Evolutionary conservation across 768 basidiomycete genomes (phyloP).

Genomic region (Lactarius evosmus): DNA sequence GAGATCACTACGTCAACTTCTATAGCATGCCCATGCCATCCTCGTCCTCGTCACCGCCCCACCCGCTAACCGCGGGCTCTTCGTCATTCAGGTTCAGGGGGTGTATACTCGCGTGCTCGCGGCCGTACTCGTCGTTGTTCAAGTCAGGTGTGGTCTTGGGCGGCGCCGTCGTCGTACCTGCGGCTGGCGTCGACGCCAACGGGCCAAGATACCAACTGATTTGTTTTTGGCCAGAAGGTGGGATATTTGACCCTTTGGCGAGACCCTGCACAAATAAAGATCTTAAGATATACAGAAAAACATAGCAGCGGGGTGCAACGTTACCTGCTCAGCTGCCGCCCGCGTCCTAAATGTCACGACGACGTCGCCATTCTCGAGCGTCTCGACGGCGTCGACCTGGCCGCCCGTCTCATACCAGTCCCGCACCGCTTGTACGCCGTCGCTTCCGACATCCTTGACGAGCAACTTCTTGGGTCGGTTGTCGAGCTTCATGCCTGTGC

Average conservation of each 20-base stretch:
- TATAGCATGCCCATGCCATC: constrained; percentile 72
- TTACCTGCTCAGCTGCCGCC: constrained; percentile 72
- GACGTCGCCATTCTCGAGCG: constrained; percentile 52
- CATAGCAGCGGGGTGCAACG: constrained; percentile 26
- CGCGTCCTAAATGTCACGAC: constrained; percentile 71
- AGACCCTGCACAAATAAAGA: constrained; percentile 51
- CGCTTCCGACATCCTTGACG: constrained; percentile 62
- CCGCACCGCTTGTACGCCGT: constrained; percentile 56
- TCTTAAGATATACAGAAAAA: constrained; percentile 1
- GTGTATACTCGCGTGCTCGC: not conserved
- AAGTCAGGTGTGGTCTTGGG: constrained; percentile 35
- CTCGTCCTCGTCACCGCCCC: constrained; percentile 64
- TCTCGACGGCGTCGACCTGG: constrained; percentile 64
- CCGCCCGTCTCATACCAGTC: constrained; percentile 85
- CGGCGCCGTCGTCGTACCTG: constrained; percentile 29
- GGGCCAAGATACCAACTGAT: constrained; percentile 60
- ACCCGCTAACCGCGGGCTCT: constrained; percentile 52
- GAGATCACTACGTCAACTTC: constrained; percentile 17
- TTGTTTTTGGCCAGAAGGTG: constrained; percentile 61
- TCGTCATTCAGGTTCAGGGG: constrained; percentile 12
- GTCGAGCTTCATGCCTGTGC: constrained; percentile 83
- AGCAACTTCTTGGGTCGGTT: constrained; percentile 81
- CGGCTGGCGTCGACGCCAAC: constrained; percentile 20
- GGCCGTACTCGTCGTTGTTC: constrained; percentile 45
- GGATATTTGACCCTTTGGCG: constrained; percentile 65